A percentile compares a stretch with the other conserved stretches of the same genome.
These are phyloP conservation scores for Claviceps fusiformis DNA, from an alignment of 2,329 filamentous ascomycete species.

Conservation along the genomic window DNA sequence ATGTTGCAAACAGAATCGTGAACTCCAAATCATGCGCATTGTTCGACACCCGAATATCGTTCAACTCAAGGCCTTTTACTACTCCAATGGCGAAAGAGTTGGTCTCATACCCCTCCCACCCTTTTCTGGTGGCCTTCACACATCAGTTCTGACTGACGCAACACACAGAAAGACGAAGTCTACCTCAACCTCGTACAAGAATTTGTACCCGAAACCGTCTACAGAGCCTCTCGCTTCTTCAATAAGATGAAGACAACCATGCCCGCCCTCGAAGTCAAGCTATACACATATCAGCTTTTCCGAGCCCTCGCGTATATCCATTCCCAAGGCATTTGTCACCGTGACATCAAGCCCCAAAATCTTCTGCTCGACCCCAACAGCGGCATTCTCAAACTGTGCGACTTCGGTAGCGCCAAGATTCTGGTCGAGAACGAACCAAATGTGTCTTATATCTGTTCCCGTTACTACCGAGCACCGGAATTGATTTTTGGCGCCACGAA, in stretches of 20 bases:
- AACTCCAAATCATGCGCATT: constrained; percentile 99
- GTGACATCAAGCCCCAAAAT: constrained; percentile 99
- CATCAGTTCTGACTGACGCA: neutral
- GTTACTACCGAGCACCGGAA: constrained; percentile 96
- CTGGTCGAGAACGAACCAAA: constrained; percentile 97
- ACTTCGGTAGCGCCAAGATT: constrained; percentile 98
- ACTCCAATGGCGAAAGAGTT: constrained; percentile 97
- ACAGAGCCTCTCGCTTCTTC: constrained; percentile 95
- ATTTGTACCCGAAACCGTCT: constrained; percentile 96
- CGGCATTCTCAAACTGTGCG: constrained; percentile 90
- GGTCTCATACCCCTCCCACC: constrained; percentile 12
- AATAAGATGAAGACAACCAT: constrained; percentile 99
- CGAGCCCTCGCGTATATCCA: constrained; percentile 97
- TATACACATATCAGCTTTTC: constrained; percentile 99
- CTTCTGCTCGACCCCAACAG: constrained; percentile 82
- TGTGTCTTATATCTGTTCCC: constrained; percentile 97
- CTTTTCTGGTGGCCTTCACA: neutral
- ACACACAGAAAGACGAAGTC: constrained; percentile 85
- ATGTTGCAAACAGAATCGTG: constrained; percentile 60
- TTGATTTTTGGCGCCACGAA: constrained; percentile 98
- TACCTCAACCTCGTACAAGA: constrained; percentile 97
- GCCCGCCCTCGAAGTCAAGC: constrained; percentile 96
- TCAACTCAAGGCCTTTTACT: constrained; percentile 97
- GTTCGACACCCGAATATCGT: constrained; percentile 98
- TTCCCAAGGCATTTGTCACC: constrained; percentile 96